These are phyloP conservation scores for Heterobasidion irregulare DNA, from an alignment of 1,284 basidiomycete species.

Conservation along the genomic window DNA sequence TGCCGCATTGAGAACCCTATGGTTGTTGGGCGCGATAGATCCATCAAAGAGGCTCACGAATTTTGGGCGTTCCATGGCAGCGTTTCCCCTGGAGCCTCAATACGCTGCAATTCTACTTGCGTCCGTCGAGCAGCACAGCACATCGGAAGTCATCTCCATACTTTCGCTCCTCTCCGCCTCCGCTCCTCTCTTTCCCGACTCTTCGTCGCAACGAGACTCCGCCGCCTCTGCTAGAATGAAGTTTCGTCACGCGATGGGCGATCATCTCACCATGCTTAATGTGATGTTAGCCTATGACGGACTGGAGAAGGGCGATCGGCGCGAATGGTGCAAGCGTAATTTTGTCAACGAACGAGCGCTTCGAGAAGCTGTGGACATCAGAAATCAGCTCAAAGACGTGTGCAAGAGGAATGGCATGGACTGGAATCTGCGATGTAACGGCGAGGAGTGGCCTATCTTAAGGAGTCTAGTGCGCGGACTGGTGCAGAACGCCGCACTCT, in stretches of 20 bases:
- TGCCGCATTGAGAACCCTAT: constrained; percentile 69
- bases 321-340: constrained; percentile 78
- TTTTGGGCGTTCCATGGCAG: constrained; percentile 72
- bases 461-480: constrained; percentile 68
- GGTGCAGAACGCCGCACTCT: constrained; percentile 74
- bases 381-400: constrained; percentile 69
- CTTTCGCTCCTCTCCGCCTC: constrained; percentile 75
- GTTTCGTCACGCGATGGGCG: constrained; percentile 81
- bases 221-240: constrained; percentile 63
- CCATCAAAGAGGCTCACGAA: constrained; percentile 55
- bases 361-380: constrained; percentile 76
- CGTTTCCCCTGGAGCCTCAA: constrained; percentile 81
- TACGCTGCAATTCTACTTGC: constrained; percentile 72
- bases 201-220: constrained; percentile 62
- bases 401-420: constrained; percentile 60
- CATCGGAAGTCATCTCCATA: constrained; percentile 70
- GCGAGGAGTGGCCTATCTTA: constrained; percentile 53
- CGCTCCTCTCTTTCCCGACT: constrained; percentile 67
- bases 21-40: constrained; percentile 69
- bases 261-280: constrained; percentile 87
- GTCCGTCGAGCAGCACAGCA: constrained; percentile 63
- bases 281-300: constrained; percentile 71
- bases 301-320: constrained; percentile 40
- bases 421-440: constrained; percentile 45
- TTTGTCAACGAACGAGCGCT: constrained; percentile 84